phyloP scores from a whole-genome alignment of 2,329 filamentous ascomycete genomes.

The Hymenoscyphus infarciens region DNA sequence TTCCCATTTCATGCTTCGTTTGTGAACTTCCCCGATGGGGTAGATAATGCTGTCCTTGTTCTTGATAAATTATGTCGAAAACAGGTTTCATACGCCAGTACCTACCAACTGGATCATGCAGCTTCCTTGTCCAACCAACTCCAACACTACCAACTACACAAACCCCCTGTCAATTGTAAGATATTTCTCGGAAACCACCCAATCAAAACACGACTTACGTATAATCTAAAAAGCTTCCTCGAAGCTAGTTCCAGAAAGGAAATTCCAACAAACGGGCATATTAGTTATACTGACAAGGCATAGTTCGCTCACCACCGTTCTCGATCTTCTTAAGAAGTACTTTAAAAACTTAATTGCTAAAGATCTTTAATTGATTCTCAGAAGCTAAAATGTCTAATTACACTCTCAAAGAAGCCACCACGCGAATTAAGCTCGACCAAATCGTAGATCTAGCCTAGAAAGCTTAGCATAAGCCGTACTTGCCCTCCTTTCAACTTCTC shows the following conservation, averaged over 20 bases:
- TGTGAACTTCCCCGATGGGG: no score
- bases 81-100: no score
- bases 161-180: background rate
- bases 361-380: background rate
- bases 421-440: background rate
- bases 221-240: background rate
- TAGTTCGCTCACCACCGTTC: no score
- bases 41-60: no score
- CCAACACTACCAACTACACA: no score
- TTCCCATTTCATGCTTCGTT: no score
- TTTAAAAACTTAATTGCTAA: no score
- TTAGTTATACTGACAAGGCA: no score
- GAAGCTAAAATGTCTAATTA: background rate
- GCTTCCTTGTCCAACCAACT: background rate
- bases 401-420: background rate
- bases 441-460: slow-evolving; percentile 1
- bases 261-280: no score
- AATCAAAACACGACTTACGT: no score
- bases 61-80: no score
- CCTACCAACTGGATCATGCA: background rate
- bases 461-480: background rate
- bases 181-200: background rate
- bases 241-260: background rate
- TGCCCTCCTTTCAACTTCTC: slow-evolving; percentile 1
- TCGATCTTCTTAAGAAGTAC: no score